Evolutionary conservation across 176 grass and related monocot genomes (phyloP), one percentile per base, ranked within the genome.

Genomic region (Coix lacrymajobi): DNA sequence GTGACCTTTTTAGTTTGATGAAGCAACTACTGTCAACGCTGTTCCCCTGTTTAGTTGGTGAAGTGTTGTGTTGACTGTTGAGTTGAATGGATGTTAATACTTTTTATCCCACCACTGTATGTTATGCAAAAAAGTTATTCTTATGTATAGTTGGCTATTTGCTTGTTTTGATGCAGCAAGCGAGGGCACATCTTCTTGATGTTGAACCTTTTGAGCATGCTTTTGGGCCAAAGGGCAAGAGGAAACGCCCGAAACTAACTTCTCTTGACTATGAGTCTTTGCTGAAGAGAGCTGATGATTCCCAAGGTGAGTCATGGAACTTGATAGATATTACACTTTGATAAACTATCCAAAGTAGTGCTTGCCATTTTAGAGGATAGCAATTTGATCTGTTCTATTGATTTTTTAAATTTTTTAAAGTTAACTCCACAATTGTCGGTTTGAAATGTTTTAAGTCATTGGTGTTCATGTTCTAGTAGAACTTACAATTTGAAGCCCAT

Each of bases 171-270:
- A 78, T 91, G 70, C 87, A 98, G 96, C 90, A 95, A 89, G 90
- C 92, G 6, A 95, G 85, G 62, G 87, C 96, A 11, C 96, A 95
- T 86, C 87, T 98, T 81, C 92, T 98, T 87, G 91, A 98, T n/a
- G 82, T 81, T 11, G 79, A 98, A 64, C 86, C 92, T 63, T 98
- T 98, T 91, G 80, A 87, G 29, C 89, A 95, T 91, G 92, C 89
- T 62, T 98, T 98, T 86, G 96, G 96, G 56, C 96, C 96, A 22
- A 98, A 98, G 80, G 90, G 88, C 9, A 98, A 93, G 74, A 87
- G 95, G 82, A 98, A 94, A 76, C 83, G 88, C 14, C 92, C 95
- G 16, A 98, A 86, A 78, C 84, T 91, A 60, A 76, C 74, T 32
- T 62, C 87, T 62, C 63, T 84, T 40, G 95, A 93, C 48, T 98